Conservation (phyloP, 192 early-diverging fungal genomes). For the Mortierella antarctica region DNA sequence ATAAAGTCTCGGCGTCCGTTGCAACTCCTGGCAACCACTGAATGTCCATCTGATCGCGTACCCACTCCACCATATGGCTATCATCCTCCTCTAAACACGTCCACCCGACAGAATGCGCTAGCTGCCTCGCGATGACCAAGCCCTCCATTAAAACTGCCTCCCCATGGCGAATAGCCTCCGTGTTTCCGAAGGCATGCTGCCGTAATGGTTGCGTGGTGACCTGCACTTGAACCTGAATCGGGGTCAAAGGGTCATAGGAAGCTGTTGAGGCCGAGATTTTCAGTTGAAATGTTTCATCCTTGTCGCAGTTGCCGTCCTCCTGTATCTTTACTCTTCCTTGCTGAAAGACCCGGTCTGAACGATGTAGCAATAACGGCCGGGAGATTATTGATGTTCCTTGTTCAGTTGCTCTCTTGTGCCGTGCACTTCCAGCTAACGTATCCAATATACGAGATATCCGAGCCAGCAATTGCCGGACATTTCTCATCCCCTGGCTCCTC, state of each 20-base stretch:
- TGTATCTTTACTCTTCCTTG: conserved; percentile 16
- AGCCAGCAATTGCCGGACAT: not conserved
- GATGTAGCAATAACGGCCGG: conserved; percentile 20
- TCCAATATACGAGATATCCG: conserved; percentile 3
- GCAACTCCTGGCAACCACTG: conserved; percentile 21
- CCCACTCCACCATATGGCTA: conserved; percentile 49
- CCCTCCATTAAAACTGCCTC: conserved; percentile 46
- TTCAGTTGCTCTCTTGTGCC: not conserved
- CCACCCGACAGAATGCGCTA: conserved; percentile 37
- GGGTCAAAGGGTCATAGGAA: conserved; percentile 1
- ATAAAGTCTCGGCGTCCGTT: not conserved
- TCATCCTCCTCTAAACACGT: conserved; percentile 43
- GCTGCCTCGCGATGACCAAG: conserved; percentile 27
- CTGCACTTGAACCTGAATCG: conserved; percentile 24
- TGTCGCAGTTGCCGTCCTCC: not conserved
- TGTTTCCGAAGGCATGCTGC: conserved; percentile 33
- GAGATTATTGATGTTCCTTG: not conserved
- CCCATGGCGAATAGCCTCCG: conserved; percentile 36
- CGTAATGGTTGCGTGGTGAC: conserved; percentile 27
- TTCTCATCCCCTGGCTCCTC: too few relatives aligned
- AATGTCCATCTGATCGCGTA: conserved; percentile 41
- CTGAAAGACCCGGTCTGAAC: conserved; percentile 7
- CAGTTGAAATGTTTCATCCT: conserved; percentile 8
- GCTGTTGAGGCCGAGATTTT: conserved; percentile 28
- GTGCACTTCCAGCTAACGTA: not conserved